Percentiles rank a stretch among this genome's conserved stretches.
These are phyloP conservation scores for Nissolia schottii DNA, from an alignment of 306 rosid genomes.

Conservation along the genomic window DNA sequence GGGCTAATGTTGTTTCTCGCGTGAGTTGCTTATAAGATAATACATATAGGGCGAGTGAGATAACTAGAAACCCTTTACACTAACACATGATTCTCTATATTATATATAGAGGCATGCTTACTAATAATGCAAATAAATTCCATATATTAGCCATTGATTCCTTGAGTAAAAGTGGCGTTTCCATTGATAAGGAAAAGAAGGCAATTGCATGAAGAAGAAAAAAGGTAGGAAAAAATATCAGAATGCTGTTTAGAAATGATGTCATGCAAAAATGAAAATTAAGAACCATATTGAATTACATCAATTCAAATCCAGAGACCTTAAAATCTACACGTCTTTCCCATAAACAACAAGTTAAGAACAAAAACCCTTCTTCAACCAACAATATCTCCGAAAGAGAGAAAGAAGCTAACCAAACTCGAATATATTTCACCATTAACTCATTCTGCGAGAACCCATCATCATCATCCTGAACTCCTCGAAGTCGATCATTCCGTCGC, in stretches of 20 bases:
- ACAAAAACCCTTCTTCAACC: neutral
- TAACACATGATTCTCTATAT: too few species aligned
- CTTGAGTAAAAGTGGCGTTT: too few species aligned
- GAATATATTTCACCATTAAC: neutral
- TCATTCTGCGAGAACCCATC: slow-evolving; percentile 50
- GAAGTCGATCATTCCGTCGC: slow-evolving; percentile 75
- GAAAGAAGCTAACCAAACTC: neutral
- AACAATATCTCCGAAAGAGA: neutral
- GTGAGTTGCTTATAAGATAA: too few species aligned
- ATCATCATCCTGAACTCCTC: slow-evolving; percentile 85
- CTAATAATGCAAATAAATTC: too few species aligned
- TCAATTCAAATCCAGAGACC: neutral
- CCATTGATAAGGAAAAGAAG: too few species aligned
- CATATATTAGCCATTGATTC: too few species aligned
- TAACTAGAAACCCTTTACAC: too few species aligned
- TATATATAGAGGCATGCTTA: too few species aligned
- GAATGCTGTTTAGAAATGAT: neutral
- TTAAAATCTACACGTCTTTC: neutral
- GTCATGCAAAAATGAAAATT: neutral
- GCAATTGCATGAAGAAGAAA: too few species aligned
- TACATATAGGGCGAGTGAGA: too few species aligned
- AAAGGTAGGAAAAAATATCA: neutral
- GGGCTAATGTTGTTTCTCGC: too few species aligned
- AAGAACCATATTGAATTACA: neutral
- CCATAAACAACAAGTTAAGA: neutral